A percentile compares a stretch with the other conserved stretches of the same genome.
phyloP scores from a whole-genome alignment of 1,139 yeast species.

The Magnusiomyces fungicola region DNA sequence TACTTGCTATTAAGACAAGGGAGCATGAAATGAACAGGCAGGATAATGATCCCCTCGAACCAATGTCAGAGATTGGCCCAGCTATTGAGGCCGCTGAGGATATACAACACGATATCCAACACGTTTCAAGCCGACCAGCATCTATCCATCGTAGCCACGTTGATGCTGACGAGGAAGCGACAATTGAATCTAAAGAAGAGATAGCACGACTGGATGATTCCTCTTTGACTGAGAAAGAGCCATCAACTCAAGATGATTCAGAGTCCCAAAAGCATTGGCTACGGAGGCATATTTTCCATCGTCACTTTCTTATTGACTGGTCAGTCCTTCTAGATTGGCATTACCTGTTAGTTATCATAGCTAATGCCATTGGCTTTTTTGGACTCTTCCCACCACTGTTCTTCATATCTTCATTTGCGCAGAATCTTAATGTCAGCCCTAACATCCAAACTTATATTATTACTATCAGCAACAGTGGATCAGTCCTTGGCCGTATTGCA shows the following conservation, averaged over 20 bases:
- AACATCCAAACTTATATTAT: slow-evolving; percentile 29
- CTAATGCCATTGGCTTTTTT: slow-evolving; percentile 29
- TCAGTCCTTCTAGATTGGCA: slow-evolving; percentile 19
- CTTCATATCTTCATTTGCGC: slow-evolving; percentile 7
- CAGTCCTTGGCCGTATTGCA: slow-evolving; percentile 44
- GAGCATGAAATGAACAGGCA: not conserved
- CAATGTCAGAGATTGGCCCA: not conserved
- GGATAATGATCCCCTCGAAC: not conserved
- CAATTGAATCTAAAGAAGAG: not conserved
- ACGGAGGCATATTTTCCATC: not conserved
- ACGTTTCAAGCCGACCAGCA: not conserved
- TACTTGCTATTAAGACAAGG: slow-evolving; percentile 22
- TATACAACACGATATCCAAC: not conserved
- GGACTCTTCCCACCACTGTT: slow-evolving; percentile 37
- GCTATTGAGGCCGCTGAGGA: not conserved
- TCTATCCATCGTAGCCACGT: not conserved
- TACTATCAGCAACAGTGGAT: slow-evolving; percentile 44
- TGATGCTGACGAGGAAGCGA: not conserved
- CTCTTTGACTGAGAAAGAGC: not conserved
- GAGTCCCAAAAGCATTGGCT: not conserved
- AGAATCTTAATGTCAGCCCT: slow-evolving; percentile 12
- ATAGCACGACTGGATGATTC: not conserved
- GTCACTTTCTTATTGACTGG: slow-evolving; percentile 16
- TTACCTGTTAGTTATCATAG: slow-evolving; percentile 20
- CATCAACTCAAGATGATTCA: not conserved